Evolutionary conservation across 2,329 filamentous ascomycete genomes (phyloP), one percentile per base, ranked within the genome.

Genomic region (Ploettnerulaceae sp.): DNA sequence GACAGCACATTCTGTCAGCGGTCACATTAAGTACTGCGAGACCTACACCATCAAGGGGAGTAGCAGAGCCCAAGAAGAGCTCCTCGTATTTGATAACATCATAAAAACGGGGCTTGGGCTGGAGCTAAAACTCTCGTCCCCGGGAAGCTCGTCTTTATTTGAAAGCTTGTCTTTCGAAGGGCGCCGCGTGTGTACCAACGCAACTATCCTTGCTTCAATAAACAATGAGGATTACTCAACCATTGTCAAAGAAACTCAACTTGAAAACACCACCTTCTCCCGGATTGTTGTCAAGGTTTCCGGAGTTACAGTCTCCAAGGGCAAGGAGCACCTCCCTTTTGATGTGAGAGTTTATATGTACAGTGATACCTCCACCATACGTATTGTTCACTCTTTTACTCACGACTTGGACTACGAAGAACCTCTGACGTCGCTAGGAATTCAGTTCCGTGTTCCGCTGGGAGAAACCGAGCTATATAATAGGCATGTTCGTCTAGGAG

Each of bases 401-500:
- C 41, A 44, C 24, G 41, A 44, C 22, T 24, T 44, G 11, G 41
- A 36, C 15, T 22, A 14, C 41, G 22, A 29, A 8, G 21, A 44
- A n/a, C 32, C 41, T 3, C 8, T 44, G 15, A 44, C 41, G 7
- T 36, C 31, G 7, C 18, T 44, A 14, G 41, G 41, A 36, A 7
- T 44, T 17, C 22, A 11, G 14, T 44, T 44, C 17, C 22, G n/a
- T 17, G 32, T 44, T 9, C 41, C 41, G 0, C 17, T 44, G 15
- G 12, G 15, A 9, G 32, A 17, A 2, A 28, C 41, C 1, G 41
- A 44, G 26, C 32, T 44, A 11, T 44, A 44, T 12, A 44, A 44
- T 15, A 26, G 78, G 2, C 79, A 82, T 46, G 59, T 82, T 5
- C 67, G 77, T 7, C 66, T 82, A n/a, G 71, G 75, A 0, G 76